Conservation (phyloP, 495 filamentous ascomycete species). For the Talaromyces wortmannii region DNA sequence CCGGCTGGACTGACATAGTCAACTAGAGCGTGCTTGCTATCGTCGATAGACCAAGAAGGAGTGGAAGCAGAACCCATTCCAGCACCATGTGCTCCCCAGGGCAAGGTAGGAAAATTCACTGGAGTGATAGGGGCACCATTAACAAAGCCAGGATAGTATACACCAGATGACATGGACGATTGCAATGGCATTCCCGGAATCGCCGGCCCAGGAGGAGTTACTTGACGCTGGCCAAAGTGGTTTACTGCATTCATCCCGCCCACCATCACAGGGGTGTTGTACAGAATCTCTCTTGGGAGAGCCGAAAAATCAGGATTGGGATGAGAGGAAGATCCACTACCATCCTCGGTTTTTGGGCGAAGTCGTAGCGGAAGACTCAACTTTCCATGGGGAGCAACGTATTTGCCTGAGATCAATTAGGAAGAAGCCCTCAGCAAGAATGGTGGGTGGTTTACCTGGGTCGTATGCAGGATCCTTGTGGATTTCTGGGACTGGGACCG, state of each 20-base stretch:
- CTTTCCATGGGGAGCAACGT: slow-evolving; percentile 3
- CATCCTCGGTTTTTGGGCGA: slow-evolving; percentile 2
- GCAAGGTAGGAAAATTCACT: slow-evolving; percentile 1
- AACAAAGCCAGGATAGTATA: slow-evolving; percentile 9
- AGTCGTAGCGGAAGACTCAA: slow-evolving; percentile 1
- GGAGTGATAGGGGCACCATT: slow-evolving; percentile 14
- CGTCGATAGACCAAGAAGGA: slow-evolving; percentile 9
- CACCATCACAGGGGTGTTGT: slow-evolving; percentile 4
- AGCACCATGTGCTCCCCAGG: slow-evolving; percentile 17
- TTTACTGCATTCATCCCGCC: not conserved
- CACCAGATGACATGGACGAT: not conserved
- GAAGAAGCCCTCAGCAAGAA: not conserved
- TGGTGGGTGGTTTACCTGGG: not conserved
- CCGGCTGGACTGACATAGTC: slow-evolving; percentile 7
- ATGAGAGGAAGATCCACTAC: slow-evolving; percentile 1
- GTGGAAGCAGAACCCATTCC: slow-evolving; percentile 1
- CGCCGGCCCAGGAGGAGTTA: slow-evolving; percentile 3
- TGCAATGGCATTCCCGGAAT: slow-evolving; percentile 3
- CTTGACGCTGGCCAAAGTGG: slow-evolving; percentile 3
- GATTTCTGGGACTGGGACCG: slow-evolving; percentile 1
- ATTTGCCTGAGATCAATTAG: not conserved
- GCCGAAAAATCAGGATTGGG: slow-evolving; percentile 1
- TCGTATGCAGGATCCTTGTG: slow-evolving; percentile 2
- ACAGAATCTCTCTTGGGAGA: not conserved
- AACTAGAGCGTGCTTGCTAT: slow-evolving; percentile 6